Conservation (phyloP, 1,284 basidiomycete genomes). For the Albatrellus sp. region DNA sequence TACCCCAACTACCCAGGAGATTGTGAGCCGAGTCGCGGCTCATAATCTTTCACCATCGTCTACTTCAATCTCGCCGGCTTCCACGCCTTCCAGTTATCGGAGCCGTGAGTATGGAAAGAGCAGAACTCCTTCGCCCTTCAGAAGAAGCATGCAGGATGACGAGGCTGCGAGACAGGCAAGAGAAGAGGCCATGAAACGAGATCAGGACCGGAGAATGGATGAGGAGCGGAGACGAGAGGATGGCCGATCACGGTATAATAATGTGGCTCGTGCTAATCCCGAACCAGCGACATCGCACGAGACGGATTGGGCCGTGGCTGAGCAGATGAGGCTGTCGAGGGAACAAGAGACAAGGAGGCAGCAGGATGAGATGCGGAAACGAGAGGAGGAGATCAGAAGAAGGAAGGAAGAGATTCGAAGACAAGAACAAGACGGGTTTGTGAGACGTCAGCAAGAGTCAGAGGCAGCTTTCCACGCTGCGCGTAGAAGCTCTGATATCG, state of each 20-base stretch:
- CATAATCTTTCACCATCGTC: conserved; percentile 4
- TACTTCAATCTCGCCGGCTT: conserved; percentile 8
- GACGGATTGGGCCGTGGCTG: conserved; percentile 4
- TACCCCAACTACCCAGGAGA: not conserved
- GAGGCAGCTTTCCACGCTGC: conserved; percentile 23
- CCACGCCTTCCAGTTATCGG: conserved; percentile 12
- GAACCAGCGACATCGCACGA: not conserved
- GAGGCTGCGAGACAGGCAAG: conserved; percentile 24
- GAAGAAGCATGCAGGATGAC: conserved; percentile 16
- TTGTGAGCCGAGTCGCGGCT: too few relatives aligned
- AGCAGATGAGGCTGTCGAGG: conserved; percentile 5
- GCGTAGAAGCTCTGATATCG: conserved; percentile 14
- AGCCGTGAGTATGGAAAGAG: conserved; percentile 1
- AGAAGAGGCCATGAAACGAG: conserved; percentile 22
- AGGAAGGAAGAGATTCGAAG: conserved; percentile 18
- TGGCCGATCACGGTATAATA: not conserved
- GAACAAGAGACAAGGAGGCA: conserved; percentile 16
- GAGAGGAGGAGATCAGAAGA: conserved; percentile 2
- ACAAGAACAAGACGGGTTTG: conserved; percentile 33
- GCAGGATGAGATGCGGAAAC: conserved; percentile 15
- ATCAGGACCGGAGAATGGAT: conserved; percentile 19
- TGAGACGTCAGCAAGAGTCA: conserved; percentile 33
- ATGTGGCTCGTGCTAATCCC: not conserved
- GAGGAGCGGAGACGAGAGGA: not conserved
- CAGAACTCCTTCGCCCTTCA: conserved; percentile 19